Conservation (phyloP, 2,329 filamentous ascomycete species). For the Monosporascus sp. region DNA sequence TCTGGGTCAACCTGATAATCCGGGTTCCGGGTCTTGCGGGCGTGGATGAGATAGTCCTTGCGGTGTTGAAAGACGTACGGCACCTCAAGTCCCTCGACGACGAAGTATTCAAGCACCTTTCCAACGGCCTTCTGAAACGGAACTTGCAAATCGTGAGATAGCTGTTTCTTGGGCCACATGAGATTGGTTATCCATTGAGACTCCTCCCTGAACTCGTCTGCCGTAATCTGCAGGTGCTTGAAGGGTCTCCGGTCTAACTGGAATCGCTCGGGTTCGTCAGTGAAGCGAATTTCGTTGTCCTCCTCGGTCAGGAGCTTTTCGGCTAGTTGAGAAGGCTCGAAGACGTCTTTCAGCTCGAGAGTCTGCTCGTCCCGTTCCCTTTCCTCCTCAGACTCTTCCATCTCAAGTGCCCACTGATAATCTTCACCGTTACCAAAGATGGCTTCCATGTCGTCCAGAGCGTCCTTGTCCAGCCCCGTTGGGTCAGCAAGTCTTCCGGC, state of each 20-base stretch:
- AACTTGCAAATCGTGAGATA: conserved; percentile 65
- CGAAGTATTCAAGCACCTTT: conserved; percentile 92
- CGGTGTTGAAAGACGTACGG: conserved; percentile 98
- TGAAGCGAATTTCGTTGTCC: conserved; percentile 83
- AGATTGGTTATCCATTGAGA: conserved; percentile 86
- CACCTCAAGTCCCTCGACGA: conserved; percentile 89
- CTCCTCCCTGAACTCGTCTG: conserved; percentile 87
- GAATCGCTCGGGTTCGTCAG: conserved; percentile 89
- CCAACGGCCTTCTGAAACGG: conserved; percentile 85
- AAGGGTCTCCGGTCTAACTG: conserved; percentile 88
- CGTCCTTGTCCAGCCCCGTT: conserved; percentile 82
- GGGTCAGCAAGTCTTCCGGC: conserved; percentile 69
- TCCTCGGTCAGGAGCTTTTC: conserved; percentile 95
- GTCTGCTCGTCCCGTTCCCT: conserved; percentile 73
- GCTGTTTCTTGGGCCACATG: conserved; percentile 80
- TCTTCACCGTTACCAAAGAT: conserved; percentile 96
- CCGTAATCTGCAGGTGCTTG: conserved; percentile 70
- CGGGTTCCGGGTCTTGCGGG: conserved; percentile 61
- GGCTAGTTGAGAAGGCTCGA: conserved; percentile 89
- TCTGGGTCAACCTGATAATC: conserved; percentile 60
- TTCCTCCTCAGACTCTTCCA: conserved; percentile 81
- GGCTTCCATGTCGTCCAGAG: conserved; percentile 89
- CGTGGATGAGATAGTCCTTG: conserved; percentile 94
- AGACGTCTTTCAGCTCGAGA: conserved; percentile 93
- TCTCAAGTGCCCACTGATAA: conserved; percentile 87